Conservation (phyloP, 352 stramenopile species). For the Phytophthora pini region DNA sequence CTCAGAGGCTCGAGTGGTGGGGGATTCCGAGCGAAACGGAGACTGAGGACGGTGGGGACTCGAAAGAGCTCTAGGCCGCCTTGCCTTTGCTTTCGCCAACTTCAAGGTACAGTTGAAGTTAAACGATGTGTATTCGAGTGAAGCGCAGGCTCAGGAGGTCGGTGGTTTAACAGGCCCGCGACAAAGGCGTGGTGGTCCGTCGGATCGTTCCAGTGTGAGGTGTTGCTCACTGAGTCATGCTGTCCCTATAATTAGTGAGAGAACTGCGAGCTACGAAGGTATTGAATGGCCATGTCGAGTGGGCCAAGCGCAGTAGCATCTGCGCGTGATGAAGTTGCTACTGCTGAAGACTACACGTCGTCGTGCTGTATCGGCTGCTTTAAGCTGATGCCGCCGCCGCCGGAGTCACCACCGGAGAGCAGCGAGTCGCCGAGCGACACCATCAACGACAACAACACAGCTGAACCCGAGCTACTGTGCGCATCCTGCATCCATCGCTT, state of each 20-base stretch:
- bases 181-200: constrained; percentile 5
- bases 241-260: constrained; percentile 13
- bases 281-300: too few species aligned
- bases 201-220: constrained; percentile 4
- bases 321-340: neutral
- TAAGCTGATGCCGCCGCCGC: constrained; percentile 27
- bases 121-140: constrained; percentile 22
- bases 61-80: neutral
- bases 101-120: constrained; percentile 35
- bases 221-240: neutral
- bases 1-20: constrained; percentile 5
- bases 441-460: neutral
- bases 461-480: constrained; percentile 37
- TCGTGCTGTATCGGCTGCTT: constrained; percentile 51
- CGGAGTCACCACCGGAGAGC: constrained; percentile 7
- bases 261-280: too few species aligned
- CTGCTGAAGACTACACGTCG: neutral
- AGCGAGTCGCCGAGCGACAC: constrained; percentile 1
- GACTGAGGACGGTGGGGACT: constrained; percentile 19
- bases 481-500: constrained; percentile 33
- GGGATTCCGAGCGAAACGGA: constrained; percentile 20
- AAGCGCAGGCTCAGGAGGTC: constrained; percentile 10
- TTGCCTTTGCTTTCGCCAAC: constrained; percentile 3
- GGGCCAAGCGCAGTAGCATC: too few species aligned
- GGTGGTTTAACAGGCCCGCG: constrained; percentile 7